phyloP scores from a whole-genome alignment of 805 yeast species.

The Cyberlindnera mycetangii region DNA sequence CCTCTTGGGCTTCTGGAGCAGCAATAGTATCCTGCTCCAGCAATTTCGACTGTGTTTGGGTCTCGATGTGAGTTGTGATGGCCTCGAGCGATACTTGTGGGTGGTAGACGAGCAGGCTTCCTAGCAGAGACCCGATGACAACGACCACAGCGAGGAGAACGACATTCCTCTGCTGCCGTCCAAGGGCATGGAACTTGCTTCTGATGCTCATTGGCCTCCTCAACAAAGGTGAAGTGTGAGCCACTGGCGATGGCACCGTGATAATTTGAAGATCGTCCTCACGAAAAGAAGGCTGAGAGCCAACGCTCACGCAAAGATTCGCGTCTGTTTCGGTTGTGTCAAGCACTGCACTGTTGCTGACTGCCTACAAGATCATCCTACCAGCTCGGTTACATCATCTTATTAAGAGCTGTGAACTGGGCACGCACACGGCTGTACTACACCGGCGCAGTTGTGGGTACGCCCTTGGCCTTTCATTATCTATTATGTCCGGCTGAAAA shows the following conservation, averaged over 20 bases:
- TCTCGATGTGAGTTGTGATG: slow-evolving; percentile 1
- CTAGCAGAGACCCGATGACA: not conserved
- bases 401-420: too few relatives aligned
- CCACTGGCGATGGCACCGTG: not conserved
- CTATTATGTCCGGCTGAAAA: too few relatives aligned
- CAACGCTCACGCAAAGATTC: not conserved
- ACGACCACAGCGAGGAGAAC: not conserved
- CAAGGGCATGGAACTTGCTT: slow-evolving; percentile 1
- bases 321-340: not conserved
- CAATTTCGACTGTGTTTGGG: not conserved
- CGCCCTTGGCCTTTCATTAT: too few relatives aligned
- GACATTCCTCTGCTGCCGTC: not conserved
- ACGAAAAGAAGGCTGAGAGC: not conserved
- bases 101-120: not conserved
- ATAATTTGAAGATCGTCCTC: too few relatives aligned
- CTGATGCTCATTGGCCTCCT: slow-evolving; percentile 1
- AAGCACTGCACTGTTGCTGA: too few relatives aligned
- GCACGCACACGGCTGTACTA: too few relatives aligned
- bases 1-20: not conserved
- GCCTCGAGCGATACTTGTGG: not conserved
- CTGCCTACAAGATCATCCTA: too few relatives aligned
- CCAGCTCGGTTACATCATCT: too few relatives aligned
- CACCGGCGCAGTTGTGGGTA: too few relatives aligned
- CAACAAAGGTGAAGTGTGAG: not conserved
- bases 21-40: not conserved